Evolutionary conservation across 1,284 basidiomycete species (phyloP).

Genomic region (Apiotrichum sp.): DNA sequence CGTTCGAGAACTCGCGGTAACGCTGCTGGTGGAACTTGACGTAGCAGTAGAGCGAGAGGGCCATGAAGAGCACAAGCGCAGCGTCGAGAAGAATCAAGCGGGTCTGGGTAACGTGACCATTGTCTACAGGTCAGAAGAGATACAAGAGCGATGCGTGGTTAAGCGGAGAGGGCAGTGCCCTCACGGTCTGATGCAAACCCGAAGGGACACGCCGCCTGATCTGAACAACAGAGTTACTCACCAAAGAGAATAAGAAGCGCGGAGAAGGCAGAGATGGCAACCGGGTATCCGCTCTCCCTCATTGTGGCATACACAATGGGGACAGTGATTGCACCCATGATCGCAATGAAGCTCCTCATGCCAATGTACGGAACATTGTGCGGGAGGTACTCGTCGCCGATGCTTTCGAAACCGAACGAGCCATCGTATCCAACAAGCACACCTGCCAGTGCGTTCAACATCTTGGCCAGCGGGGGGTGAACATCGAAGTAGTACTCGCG

Average conservation of each 20-base stretch:
- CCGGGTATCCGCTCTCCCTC: conserved; percentile 94
- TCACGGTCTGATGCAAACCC: too few species aligned
- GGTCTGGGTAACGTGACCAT: conserved; percentile 90
- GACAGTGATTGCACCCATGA: conserved; percentile 81
- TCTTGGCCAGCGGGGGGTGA: conserved; percentile 91
- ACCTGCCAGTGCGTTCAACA: conserved; percentile 83
- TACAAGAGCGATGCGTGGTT: neutral
- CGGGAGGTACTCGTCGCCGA: conserved; percentile 77
- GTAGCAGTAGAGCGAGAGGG: conserved; percentile 89
- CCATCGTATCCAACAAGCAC: conserved; percentile 98
- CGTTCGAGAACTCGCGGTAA: conserved; percentile 76
- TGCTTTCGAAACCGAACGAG: conserved; percentile 85
- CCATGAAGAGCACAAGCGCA: conserved; percentile 90
- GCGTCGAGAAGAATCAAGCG: conserved; percentile 95
- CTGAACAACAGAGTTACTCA: conserved; percentile 46
- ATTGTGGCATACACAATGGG: conserved; percentile 92
- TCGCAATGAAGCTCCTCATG: conserved; percentile 83
- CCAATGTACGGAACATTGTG: conserved; percentile 83
- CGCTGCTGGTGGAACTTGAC: conserved; percentile 92
- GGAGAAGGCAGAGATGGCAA: conserved; percentile 79
- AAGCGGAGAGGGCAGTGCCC: too few species aligned
- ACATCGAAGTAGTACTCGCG: conserved; percentile 99
- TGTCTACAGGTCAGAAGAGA: conserved; percentile 56
- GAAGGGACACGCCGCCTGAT: too few species aligned
- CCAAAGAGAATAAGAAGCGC: conserved; percentile 80